Evolutionary conservation across 768 basidiomycete genomes (phyloP).

Genomic region (Daedaleopsis nitida): DNA sequence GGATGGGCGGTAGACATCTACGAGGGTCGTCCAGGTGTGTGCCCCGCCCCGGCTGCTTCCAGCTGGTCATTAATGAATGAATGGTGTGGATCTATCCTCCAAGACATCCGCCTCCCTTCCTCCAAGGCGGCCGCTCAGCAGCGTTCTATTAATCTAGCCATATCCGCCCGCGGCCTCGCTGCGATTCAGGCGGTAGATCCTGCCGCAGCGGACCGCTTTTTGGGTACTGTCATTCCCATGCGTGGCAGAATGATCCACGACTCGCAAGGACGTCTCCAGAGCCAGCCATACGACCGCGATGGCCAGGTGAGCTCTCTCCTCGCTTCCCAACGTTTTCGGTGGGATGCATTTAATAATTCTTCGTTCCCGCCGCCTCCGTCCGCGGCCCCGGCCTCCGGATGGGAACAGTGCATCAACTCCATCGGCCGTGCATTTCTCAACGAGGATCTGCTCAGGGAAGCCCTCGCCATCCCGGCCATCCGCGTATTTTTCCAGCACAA

Average conservation of each 20-base stretch:
- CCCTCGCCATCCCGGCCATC: slow-evolving; percentile 62
- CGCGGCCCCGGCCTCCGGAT: slow-evolving; percentile 4
- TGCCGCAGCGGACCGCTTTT: slow-evolving; percentile 64
- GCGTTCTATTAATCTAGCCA: slow-evolving; percentile 94
- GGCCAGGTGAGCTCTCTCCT: slow-evolving; percentile 65
- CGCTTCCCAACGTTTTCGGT: slow-evolving; percentile 12
- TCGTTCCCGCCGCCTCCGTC: slow-evolving; percentile 13
- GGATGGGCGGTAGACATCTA: slow-evolving; percentile 85
- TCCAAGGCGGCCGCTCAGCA: slow-evolving; percentile 68
- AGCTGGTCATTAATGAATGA: slow-evolving; percentile 14
- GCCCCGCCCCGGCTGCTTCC: slow-evolving; percentile 18
- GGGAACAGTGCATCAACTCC: slow-evolving; percentile 83
- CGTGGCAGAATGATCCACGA: slow-evolving; percentile 94
- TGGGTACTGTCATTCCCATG: slow-evolving; percentile 89
- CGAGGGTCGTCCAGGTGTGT: slow-evolving; percentile 76
- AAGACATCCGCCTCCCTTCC: slow-evolving; percentile 75
- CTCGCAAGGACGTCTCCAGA: slow-evolving; percentile 66
- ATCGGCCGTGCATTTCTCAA: slow-evolving; percentile 90
- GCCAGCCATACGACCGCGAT: slow-evolving; percentile 86
- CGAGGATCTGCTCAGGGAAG: slow-evolving; percentile 78
- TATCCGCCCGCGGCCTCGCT: slow-evolving; percentile 90
- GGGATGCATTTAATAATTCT: not conserved
- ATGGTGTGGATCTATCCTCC: slow-evolving; percentile 9
- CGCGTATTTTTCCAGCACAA: slow-evolving; percentile 81
- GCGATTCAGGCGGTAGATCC: slow-evolving; percentile 84